phyloP scores from a whole-genome alignment of 345 rosid species.

The Euclidium syriacum region DNA sequence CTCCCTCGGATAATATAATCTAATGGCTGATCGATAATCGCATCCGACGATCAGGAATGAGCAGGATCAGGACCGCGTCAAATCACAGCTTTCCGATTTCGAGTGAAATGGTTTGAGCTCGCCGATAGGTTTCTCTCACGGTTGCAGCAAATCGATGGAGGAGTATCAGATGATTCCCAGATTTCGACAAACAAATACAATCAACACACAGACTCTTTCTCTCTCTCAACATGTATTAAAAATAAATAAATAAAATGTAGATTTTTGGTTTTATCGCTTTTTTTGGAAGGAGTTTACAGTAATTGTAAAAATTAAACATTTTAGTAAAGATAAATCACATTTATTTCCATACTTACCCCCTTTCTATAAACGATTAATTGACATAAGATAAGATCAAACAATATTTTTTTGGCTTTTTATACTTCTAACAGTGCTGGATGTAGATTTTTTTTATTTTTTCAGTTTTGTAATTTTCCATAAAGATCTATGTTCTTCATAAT shows the following conservation, averaged over 20 bases:
- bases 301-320: no score
- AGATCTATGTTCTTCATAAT: no score
- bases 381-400: no score
- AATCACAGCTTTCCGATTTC: background rate
- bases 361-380: no score
- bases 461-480: no score
- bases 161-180: conserved; percentile 25
- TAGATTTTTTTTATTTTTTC: no score
- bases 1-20: background rate
- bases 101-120: background rate
- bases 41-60: conserved; percentile 11
- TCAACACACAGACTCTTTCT: conserved; percentile 13
- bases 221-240: background rate
- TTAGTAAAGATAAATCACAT: no score
- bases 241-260: background rate
- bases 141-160: conserved; percentile 9
- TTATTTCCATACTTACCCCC: no score
- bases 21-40: conserved; percentile 23
- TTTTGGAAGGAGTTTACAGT: background rate
- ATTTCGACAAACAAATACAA: conserved; percentile 32
- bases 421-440: no score
- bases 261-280: background rate
- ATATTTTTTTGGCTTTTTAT: no score
- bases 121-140: conserved; percentile 8
- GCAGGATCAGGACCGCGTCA: conserved; percentile 6